Conservation (phyloP, 1,284 basidiomycete genomes). For the Coriolopsis trogii region DNA sequence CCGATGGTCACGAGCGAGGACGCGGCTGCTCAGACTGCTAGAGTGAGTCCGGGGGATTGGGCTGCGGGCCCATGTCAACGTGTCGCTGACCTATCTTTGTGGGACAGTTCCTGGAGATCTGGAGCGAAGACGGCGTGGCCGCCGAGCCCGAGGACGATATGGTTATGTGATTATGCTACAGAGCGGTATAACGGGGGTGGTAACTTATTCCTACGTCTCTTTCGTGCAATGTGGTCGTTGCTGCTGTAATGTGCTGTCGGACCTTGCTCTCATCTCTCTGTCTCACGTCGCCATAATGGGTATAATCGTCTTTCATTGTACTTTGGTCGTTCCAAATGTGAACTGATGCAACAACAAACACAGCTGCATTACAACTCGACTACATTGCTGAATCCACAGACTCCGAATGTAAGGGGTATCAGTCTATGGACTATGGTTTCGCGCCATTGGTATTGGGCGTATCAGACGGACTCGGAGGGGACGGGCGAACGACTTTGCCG, state of each 20-base stretch:
- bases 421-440: neutral
- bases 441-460: neutral
- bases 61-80: too few species aligned
- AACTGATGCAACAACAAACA: too few species aligned
- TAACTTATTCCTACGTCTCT: slow-evolving; percentile 15
- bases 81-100: neutral
- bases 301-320: too few species aligned
- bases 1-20: slow-evolving; percentile 65
- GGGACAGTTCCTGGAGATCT: slow-evolving; percentile 75
- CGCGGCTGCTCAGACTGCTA: slow-evolving; percentile 54
- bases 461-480: neutral
- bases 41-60: too few species aligned
- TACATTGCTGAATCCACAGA: too few species aligned
- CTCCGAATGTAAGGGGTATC: too few species aligned
- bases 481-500: slow-evolving; percentile 37
- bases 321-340: too few species aligned
- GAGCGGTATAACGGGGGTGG: neutral
- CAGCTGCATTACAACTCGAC: too few species aligned
- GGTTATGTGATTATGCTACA: slow-evolving; percentile 6
- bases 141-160: slow-evolving; percentile 65
- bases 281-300: too few species aligned
- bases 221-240: neutral
- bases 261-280: slow-evolving; percentile 10
- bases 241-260: slow-evolving; percentile 11
- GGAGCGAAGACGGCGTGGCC: slow-evolving; percentile 80